A percentile compares a stretch with the other conserved stretches of the same genome.
phyloP scores from a whole-genome alignment of 805 yeast species.

The Schizosaccharomyces octosporus region DNA sequence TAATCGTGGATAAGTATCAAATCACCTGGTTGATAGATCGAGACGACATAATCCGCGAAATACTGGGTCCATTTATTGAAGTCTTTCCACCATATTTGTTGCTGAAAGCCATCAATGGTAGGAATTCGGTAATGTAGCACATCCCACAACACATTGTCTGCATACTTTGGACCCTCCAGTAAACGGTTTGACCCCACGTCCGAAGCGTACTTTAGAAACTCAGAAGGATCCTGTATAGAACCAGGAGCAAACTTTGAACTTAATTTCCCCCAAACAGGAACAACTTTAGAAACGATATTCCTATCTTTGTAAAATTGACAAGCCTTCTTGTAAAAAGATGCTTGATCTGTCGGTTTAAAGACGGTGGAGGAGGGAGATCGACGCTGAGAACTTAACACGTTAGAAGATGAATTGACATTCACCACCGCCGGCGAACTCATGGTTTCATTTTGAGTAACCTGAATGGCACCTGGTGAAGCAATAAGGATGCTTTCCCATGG shows the following conservation, averaged over 20 bases:
- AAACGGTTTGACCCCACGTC: background rate
- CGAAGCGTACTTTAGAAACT: no score
- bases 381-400: background rate
- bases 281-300: background rate
- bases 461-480: background rate
- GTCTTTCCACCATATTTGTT: conserved; percentile 60
- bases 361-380: background rate
- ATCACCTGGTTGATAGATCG: conserved; percentile 65
- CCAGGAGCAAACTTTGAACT: background rate
- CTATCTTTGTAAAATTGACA: background rate
- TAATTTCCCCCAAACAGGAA: background rate
- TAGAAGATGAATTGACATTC: no score
- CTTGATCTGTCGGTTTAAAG: background rate
- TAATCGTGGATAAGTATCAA: conserved; percentile 84
- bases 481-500: background rate
- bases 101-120: conserved; percentile 44
- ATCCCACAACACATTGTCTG: conserved; percentile 84
- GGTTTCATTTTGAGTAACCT: background rate
- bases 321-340: background rate
- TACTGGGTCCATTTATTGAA: conserved; percentile 80
- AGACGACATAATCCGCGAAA: conserved; percentile 52
- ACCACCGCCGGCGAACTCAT: background rate
- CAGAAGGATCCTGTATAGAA: no score
- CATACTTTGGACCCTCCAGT: conserved; percentile 20
- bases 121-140: conserved; percentile 78